Percentiles rank a stretch among this genome's conserved stretches.
phyloP scores from a whole-genome alignment of 345 rosid genomes.

The Lepidium sativum region DNA sequence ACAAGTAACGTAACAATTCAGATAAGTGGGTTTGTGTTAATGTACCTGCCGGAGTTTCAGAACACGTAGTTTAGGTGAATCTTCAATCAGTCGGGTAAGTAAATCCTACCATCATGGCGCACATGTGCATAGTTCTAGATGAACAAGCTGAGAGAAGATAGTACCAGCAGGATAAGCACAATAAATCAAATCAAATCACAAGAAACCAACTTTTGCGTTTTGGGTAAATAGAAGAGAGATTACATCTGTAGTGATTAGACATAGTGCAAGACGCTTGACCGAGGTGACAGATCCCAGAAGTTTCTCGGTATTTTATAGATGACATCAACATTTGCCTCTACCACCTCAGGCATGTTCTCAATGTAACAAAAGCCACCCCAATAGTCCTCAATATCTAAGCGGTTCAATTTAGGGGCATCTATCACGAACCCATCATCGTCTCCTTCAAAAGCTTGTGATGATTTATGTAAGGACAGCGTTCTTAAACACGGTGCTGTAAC shows the following conservation, averaged over 20 bases:
- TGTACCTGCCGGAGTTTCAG: constrained; percentile 25
- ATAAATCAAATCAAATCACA: constrained; percentile 11
- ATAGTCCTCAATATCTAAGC: constrained; percentile 18
- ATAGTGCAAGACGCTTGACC: constrained; percentile 11
- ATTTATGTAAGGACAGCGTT: constrained; percentile 4
- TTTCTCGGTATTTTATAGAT: constrained; percentile 20
- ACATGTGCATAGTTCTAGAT: constrained; percentile 27
- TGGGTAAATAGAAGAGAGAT: neutral
- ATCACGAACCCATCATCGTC: constrained; percentile 25
- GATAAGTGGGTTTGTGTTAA: neutral
- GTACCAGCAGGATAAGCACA: constrained; percentile 21
- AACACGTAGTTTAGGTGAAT: constrained; percentile 21
- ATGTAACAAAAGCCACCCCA: constrained; percentile 19
- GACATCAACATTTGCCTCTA: constrained; percentile 23
- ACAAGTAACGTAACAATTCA: neutral
- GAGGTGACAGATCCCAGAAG: constrained; percentile 21
- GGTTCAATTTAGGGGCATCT: constrained; percentile 9
- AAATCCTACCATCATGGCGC: constrained; percentile 25
- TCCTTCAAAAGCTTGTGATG: constrained; percentile 20
- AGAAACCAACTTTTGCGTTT: neutral
- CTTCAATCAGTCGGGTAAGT: constrained; percentile 16
- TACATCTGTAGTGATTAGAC: constrained; percentile 25
- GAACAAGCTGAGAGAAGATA: constrained; percentile 22
- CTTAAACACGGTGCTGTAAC: neutral
- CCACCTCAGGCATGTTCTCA: constrained; percentile 25